A percentile compares a stretch with the other conserved stretches of the same genome.
Conservation (phyloP, 108 stramenopile species). For the Aurantiochytrium sp. region DNA sequence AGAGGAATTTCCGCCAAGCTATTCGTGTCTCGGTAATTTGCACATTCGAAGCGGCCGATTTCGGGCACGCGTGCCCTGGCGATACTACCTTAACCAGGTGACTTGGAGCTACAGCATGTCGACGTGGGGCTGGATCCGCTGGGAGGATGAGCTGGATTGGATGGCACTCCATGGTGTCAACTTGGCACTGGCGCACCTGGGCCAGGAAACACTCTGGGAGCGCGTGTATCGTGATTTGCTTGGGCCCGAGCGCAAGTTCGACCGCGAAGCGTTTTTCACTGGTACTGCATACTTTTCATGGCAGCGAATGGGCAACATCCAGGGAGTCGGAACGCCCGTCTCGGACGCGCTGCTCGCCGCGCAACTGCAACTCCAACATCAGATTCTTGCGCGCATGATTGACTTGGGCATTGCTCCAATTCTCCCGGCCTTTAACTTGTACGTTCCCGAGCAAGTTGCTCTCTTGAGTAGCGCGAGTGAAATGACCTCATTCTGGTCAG, state of each 20-base stretch:
- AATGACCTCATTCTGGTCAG: not conserved
- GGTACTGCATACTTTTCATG: not conserved
- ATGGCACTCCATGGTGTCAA: slow-evolving; percentile 48
- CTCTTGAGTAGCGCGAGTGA: not conserved
- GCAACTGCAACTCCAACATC: not conserved
- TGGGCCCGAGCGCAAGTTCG: not conserved
- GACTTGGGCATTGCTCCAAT: slow-evolving; percentile 13
- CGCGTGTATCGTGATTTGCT: not conserved
- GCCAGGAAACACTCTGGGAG: slow-evolving; percentile 48
- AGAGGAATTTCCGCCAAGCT: not conserved
- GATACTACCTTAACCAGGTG: slow-evolving; percentile 47
- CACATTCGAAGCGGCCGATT: not conserved
- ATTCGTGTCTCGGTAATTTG: not conserved
- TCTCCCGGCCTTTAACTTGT: not conserved
- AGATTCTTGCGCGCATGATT: not conserved
- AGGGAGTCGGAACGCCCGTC: not conserved
- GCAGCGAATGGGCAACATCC: slow-evolving; percentile 23
- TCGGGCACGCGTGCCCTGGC: not conserved
- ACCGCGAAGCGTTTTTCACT: not conserved
- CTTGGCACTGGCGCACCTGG: slow-evolving; percentile 39
- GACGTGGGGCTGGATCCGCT: slow-evolving; percentile 40
- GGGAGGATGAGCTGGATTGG: slow-evolving; percentile 51
- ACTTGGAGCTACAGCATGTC: slow-evolving; percentile 46
- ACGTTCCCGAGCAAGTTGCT: not conserved
- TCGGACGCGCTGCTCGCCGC: not conserved